Evolutionary conservation across 352 stramenopile genomes (phyloP).

Genomic region (Globisporangium solare): DNA sequence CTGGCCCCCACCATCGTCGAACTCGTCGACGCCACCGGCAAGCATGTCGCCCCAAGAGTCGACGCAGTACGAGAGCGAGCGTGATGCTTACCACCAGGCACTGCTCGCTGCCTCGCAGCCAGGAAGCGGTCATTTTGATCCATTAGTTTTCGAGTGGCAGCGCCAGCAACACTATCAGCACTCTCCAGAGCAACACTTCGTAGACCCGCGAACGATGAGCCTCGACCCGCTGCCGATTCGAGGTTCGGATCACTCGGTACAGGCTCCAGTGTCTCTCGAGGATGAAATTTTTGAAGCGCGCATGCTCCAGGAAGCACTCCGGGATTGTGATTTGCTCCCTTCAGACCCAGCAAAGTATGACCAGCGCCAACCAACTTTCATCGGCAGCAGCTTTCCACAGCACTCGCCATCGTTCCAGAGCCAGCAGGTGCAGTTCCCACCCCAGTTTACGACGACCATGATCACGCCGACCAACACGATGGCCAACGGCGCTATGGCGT

Average conservation of each 20-base stretch:
- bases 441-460: slow-evolving; percentile 18
- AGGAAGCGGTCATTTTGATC: neutral
- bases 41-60: neutral
- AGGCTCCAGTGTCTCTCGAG: slow-evolving; percentile 11
- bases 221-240: slow-evolving; percentile 10
- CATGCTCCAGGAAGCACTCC: slow-evolving; percentile 32
- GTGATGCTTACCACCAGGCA: neutral
- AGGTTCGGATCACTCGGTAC: neutral
- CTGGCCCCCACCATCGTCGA: slow-evolving; percentile 6
- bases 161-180: neutral
- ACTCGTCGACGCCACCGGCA: neutral
- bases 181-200: neutral
- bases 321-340: slow-evolving; percentile 7
- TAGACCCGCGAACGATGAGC: slow-evolving; percentile 3
- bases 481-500: slow-evolving; percentile 4
- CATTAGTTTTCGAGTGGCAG: slow-evolving; percentile 1
- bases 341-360: slow-evolving; percentile 5
- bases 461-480: slow-evolving; percentile 5
- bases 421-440: slow-evolving; percentile 15
- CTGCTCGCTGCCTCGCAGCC: too few species aligned
- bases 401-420: slow-evolving; percentile 5
- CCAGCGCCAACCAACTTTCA: slow-evolving; percentile 12
- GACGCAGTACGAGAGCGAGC: neutral
- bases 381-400: slow-evolving; percentile 6
- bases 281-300: slow-evolving; percentile 28